Conservation (phyloP, 1,139 yeast species). For the Wickerhamomyces sp. region DNA sequence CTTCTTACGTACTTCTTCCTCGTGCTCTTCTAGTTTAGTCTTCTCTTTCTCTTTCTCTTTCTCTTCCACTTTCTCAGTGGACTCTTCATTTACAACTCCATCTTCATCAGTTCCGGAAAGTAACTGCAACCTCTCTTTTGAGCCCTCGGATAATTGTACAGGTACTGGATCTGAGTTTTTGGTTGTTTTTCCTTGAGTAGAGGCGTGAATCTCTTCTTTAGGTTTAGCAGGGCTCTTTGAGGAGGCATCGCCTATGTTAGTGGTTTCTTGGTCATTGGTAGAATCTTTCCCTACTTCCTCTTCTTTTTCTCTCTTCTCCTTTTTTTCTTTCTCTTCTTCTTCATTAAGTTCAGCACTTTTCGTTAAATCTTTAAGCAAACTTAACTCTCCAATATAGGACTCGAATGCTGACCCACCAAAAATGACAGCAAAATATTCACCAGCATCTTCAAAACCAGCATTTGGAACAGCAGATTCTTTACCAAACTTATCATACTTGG, state of each 20-base stretch:
- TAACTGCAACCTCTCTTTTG: no score
- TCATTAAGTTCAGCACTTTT: constrained; percentile 54
- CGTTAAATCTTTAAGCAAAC: constrained; percentile 75
- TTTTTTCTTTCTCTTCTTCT: constrained; percentile 30
- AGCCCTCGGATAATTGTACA: neutral
- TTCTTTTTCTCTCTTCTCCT: constrained; percentile 28
- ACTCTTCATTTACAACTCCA: no score
- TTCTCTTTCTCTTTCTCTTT: constrained; percentile 37
- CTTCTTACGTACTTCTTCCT: constrained; percentile 68
- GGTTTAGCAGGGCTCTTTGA: no score
- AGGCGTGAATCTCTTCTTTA: neutral
- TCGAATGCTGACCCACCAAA: constrained; percentile 93
- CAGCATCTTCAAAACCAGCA: constrained; percentile 86
- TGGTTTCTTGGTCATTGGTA: no score
- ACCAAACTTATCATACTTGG: constrained; percentile 79
- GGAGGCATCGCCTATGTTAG: no score
- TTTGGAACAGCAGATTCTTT: constrained; percentile 78
- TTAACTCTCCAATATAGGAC: constrained; percentile 85
- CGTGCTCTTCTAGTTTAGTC: constrained; percentile 61
- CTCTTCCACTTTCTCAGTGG: neutral
- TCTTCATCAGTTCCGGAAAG: neutral
- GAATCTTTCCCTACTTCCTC: constrained; percentile 6
- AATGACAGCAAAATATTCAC: constrained; percentile 78
- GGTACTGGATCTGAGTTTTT: neutral
- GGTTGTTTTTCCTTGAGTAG: neutral